Evolutionary conservation across 495 filamentous ascomycete species (phyloP), one percentile per base, ranked within the genome.

Genomic region (Diplogelasinospora grovesii): DNA sequence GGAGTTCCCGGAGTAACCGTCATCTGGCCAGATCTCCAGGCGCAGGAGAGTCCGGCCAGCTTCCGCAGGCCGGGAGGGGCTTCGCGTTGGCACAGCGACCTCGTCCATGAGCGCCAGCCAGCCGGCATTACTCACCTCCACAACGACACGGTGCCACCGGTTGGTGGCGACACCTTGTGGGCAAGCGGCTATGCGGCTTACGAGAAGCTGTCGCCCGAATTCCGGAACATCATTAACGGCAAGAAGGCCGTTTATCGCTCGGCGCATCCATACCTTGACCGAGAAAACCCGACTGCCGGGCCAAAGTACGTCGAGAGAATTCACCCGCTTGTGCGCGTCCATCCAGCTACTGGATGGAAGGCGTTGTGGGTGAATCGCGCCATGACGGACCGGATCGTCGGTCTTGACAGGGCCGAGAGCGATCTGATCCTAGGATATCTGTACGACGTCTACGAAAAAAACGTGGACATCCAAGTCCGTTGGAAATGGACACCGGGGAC

Each of bases 151-250:
- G 64, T 86, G 4, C 81, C 82, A 0, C 69, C 66, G 0, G 46
- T 78, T 2, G 82, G 82, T 3, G 81, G 81, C 6, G 82, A 86
- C 50, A 85, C 82, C 3, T 70, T 86, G 3, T 86, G 81, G 81
- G 76, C 81, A 0, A 78, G 70, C 44, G 81, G 79, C 2, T 85
- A 85, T 46, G 60, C 71, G 8, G 81, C 80, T 3, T 86, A 86
- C 55, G 78, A 82, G 59, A 84, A 84, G 56, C 69, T 86, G 2
- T 82, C 78, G 5, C 81, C 81, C 0, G 66, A 63, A 4, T 84
- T 84, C 65, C 80, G 81, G 38, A 77, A 77, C 48, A 70, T 86
- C 32, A 79, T 86, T 43, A 81, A 86, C 54, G 81, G 82, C 9
- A 74, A 68, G 48, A 65, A 74, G 5, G 81, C 80, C 23, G 75